A percentile compares a stretch with the other conserved stretches of the same genome.
Evolutionary conservation across 1,284 basidiomycete species (phyloP).

Genomic region (Fomitiporia mediterranea): DNA sequence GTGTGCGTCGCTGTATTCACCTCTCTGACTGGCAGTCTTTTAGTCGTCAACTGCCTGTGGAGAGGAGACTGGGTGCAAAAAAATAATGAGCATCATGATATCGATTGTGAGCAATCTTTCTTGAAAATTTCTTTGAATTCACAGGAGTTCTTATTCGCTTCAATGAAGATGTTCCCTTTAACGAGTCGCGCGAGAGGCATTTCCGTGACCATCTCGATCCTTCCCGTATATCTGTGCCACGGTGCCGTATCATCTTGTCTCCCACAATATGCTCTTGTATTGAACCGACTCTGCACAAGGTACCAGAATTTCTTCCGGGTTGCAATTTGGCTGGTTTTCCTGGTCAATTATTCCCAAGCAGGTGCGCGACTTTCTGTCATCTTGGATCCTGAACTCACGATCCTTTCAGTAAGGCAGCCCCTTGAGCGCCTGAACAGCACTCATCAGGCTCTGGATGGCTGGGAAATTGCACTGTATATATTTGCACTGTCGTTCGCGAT

Average conservation of each 20-base stretch:
- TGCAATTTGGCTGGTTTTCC: constrained; percentile 78
- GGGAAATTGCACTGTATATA: constrained; percentile 75
- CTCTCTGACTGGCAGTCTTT: constrained; percentile 4
- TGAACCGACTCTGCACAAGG: too few relatives aligned
- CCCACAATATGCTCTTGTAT: constrained; percentile 6
- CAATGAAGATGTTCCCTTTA: constrained; percentile 54
- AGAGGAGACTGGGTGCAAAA: constrained; percentile 76
- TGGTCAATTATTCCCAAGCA: constrained; percentile 82
- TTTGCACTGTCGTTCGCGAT: constrained; percentile 72
- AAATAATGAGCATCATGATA: constrained; percentile 63
- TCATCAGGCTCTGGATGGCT: constrained; percentile 56
- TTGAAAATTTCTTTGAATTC: background rate
- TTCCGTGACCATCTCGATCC: constrained; percentile 76
- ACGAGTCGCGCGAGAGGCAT: constrained; percentile 42
- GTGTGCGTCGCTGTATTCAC: background rate
- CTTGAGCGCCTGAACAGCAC: constrained; percentile 53
- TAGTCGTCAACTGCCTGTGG: constrained; percentile 75
- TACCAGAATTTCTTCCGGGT: constrained; percentile 79
- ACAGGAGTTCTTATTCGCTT: background rate
- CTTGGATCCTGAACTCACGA: background rate
- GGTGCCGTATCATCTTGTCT: constrained; percentile 38
- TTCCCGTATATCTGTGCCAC: constrained; percentile 80
- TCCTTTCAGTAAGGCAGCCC: constrained; percentile 59
- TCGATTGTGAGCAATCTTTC: constrained; percentile 51
- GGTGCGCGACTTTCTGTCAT: constrained; percentile 39